Conservation (phyloP, 805 yeast genomes). For the Teunomyces cretensis region DNA sequence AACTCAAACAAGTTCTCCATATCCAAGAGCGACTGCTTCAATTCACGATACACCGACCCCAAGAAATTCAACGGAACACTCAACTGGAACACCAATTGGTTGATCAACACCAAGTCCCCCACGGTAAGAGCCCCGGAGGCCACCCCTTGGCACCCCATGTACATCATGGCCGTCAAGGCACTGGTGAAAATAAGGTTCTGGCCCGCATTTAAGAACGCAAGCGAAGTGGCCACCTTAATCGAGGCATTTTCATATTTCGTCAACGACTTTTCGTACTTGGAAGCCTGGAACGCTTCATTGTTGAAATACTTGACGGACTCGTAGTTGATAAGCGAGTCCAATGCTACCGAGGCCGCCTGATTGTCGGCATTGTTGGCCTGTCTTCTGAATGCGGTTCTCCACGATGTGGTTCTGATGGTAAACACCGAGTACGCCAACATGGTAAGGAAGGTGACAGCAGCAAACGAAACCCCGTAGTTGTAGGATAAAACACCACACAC, state of each 20-base stretch:
- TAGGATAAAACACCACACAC: constrained; percentile 94
- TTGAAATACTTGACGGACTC: constrained; percentile 95
- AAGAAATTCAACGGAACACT: constrained; percentile 92
- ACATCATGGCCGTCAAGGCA: constrained; percentile 96
- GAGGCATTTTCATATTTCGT: constrained; percentile 70
- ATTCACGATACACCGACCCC: constrained; percentile 93
- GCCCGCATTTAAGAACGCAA: constrained; percentile 76
- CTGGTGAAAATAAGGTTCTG: constrained; percentile 79
- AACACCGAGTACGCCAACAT: constrained; percentile 87
- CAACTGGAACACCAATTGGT: constrained; percentile 93
- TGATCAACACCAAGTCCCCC: constrained; percentile 92
- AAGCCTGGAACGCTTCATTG: constrained; percentile 77
- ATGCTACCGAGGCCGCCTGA: constrained; percentile 90
- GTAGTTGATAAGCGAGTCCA: constrained; percentile 90
- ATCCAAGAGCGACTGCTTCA: constrained; percentile 88
- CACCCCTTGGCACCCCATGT: constrained; percentile 95
- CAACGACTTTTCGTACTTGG: constrained; percentile 76
- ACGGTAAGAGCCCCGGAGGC: constrained; percentile 78
- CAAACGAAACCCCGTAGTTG: constrained; percentile 86
- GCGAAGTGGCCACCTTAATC: constrained; percentile 79
- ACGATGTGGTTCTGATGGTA: constrained; percentile 89
- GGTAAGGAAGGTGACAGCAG: constrained; percentile 82
- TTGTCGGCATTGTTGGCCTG: constrained; percentile 90
- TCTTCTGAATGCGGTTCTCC: constrained; percentile 92
- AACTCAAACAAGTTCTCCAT: constrained; percentile 93